Evolutionary conservation across 148 eudicot genomes (phyloP), one percentile per base, ranked within the genome.

Genomic region (Mesembryanthemum crystallinum): DNA sequence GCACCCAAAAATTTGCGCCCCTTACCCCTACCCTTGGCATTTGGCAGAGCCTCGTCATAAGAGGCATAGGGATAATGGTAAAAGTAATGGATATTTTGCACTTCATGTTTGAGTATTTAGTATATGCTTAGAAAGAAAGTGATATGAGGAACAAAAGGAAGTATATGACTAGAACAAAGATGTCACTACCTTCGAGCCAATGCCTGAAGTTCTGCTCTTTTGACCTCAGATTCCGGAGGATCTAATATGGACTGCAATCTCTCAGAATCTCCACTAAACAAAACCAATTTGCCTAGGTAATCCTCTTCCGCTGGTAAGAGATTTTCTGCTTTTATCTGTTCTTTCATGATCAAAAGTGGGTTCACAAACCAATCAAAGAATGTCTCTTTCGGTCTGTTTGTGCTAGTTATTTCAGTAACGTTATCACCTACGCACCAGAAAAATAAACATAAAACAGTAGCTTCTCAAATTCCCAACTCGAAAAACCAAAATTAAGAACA

Each of bases 291-390:
- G 24, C 90, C 90, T 14, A 95, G 85, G 75, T 92, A 92, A 8
- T 84, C 88, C 76, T 88, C 97, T 47, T 92, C 96, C 17, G 74
- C 66, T 45, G 84, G 82, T 2, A 96, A 84, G 49, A 95, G 94
- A 69, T 88, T 89, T 67, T 87, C 87, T 32, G 98, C 94, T 88
- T 82, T 88, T 28, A 95, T 88, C 79, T 95, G 98, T 52, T 95
- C 98, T 81, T 92, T 95, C 35, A 95, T 82, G 75, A 95, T 83
- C 86, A 92, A 63, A 23, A 95, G 89, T 0, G 98, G 98, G 82
- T 87, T 90, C 73, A 89, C 69, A 81, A 92, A 95, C 98, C 97
- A 90, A 69, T 92, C 98, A 13, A 84, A 92, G 76, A 92, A 83
- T 24, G 83, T 81, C 45, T 92, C 98, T 79, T 83, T 90, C 8